Base-by-base conservation (phyloP, 768 basidiomycete species). In the Termitomyces sp. region DNA sequence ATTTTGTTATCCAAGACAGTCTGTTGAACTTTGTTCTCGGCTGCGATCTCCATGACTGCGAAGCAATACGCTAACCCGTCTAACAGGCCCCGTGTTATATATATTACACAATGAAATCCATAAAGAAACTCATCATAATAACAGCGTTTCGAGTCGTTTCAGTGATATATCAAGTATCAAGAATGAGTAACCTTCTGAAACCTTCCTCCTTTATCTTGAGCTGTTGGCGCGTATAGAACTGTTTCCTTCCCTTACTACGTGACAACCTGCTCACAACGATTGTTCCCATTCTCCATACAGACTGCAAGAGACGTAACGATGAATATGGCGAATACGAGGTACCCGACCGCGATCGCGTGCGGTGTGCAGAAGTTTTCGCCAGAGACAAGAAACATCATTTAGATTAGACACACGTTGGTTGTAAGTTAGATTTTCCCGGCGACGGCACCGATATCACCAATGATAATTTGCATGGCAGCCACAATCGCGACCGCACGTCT, bases 381-480 rank as follows among this genome's bases (percentile, higher is more conserved):
- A 9, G 73, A 67, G 27, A 84, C 27, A 24, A 26, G 5, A 20
- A 20, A 49, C 33, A 50, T n/a, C 18, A 55, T 45, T 53, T 39
- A 12, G 42, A 53, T 22, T 47, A 5, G 10, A 33, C 39, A 36
- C 4, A 8, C 14, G 22, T 34, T 44, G 5, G 46, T 55, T 40
- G 45, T 22, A 36, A n/a, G 6, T 47, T 16, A 10, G 54, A 34
- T 69, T 26, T 65, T 76, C 71, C 77, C 85, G 46, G 79, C 77
- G 42, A 85, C 80, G 18, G 85, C 83, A 2, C 83, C 86, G 36
- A 83, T 71, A 60, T 87, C 82, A 13, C 84, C 84, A 12, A 87
- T 78, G 9, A 81, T 82, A 48, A 88, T 86, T 64, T 87, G 86
- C 77, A 83, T 79, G 1, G 82, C 86, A 4, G 84, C 76, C 1